Evolutionary conservation across 2,329 filamentous ascomycete genomes (phyloP).

Genomic region (Colletotrichum echinochloae): DNA sequence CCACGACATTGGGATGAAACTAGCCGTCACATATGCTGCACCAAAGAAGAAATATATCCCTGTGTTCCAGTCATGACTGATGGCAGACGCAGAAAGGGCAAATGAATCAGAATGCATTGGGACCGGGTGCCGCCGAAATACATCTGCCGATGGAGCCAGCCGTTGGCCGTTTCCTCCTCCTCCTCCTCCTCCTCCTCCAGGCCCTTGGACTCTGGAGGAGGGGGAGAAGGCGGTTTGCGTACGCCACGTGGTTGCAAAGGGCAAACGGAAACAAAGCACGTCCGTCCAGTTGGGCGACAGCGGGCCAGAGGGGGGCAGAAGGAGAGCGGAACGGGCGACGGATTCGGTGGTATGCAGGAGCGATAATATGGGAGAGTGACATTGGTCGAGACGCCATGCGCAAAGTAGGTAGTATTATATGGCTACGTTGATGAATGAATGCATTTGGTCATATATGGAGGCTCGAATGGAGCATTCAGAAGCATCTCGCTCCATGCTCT

Average conservation of each 20-base stretch:
- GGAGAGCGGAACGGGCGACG: not conserved
- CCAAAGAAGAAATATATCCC: not conserved
- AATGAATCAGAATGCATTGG: not conserved
- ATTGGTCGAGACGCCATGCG: not conserved
- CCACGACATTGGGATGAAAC: not conserved
- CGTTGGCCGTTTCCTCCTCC: not conserved
- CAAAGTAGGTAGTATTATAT: not conserved
- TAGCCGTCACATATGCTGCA: not conserved
- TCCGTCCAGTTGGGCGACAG: conserved; percentile 11
- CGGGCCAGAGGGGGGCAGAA: not conserved
- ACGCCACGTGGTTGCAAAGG: conserved; percentile 34
- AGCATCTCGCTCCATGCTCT: not conserved
- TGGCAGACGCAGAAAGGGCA: not conserved
- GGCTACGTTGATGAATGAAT: not conserved
- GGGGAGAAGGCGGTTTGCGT: not conserved
- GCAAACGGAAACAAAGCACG: conserved; percentile 22
- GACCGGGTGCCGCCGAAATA: not conserved
- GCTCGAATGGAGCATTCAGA: not conserved
- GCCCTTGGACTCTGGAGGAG: too few relatives aligned
- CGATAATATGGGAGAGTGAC: not conserved
- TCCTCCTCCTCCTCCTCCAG: too few relatives aligned
- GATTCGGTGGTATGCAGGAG: not conserved
- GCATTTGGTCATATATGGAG: too few relatives aligned
- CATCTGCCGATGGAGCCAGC: not conserved
- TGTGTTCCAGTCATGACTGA: not conserved